A percentile compares a stretch with the other conserved stretches of the same genome.
Conservation (phyloP, 1,139 yeast genomes). For the Taphrina populina region DNA sequence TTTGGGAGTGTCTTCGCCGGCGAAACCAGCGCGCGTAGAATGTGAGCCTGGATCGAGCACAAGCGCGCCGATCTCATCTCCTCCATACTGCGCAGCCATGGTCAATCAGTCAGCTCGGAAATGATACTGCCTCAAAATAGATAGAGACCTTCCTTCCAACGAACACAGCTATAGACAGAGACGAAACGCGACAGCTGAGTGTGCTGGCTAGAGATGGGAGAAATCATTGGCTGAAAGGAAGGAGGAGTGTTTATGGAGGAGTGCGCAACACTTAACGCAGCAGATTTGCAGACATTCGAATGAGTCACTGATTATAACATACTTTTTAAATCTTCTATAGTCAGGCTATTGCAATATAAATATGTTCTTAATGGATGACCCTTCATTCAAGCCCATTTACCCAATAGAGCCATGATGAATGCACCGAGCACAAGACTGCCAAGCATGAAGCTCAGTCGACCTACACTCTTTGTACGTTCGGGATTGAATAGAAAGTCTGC, state of each 20-base stretch:
- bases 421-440: slow-evolving; percentile 56
- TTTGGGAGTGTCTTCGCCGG: slow-evolving; percentile 91
- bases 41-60: slow-evolving; percentile 90
- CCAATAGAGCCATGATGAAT: slow-evolving; percentile 78
- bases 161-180: too few relatives aligned
- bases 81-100: slow-evolving; percentile 34
- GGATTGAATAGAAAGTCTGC: slow-evolving; percentile 73
- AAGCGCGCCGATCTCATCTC: slow-evolving; percentile 55
- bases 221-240: slow-evolving; percentile 1
- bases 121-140: too few relatives aligned
- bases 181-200: too few relatives aligned
- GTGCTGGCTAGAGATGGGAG: too few relatives aligned
- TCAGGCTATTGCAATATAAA: too few relatives aligned
- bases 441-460: slow-evolving; percentile 44
- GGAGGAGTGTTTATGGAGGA: background rate
- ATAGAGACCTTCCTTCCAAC: too few relatives aligned
- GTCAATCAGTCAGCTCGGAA: background rate
- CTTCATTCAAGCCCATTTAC: slow-evolving; percentile 69
- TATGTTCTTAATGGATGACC: too few relatives aligned
- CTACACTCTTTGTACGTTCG: slow-evolving; percentile 48
- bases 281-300: too few relatives aligned
- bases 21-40: slow-evolving; percentile 81
- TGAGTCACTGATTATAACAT: too few relatives aligned
- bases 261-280: too few relatives aligned
- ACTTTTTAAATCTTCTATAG: too few relatives aligned